phyloP scores from a whole-genome alignment of 305 asterid genomes.

The Solanum hybrid region DNA sequence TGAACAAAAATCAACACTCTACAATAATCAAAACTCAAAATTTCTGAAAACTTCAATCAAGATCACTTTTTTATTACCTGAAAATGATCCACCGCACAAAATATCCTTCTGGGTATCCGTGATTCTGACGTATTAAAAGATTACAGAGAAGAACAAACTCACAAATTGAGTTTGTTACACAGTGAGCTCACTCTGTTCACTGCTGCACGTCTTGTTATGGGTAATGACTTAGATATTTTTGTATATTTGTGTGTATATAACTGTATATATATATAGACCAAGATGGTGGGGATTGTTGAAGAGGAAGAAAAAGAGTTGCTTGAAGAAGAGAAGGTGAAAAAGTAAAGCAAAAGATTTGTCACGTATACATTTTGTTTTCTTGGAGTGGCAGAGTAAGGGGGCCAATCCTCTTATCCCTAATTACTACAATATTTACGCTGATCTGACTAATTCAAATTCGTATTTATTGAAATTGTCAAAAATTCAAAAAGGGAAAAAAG shows the following conservation, averaged over 20 bases:
- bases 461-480: not conserved
- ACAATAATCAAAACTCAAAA: not conserved
- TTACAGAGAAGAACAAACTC: not conserved
- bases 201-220: not conserved
- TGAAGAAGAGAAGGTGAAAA: not conserved
- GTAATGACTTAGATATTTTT: not conserved
- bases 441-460: not conserved
- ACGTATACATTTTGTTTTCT: not conserved
- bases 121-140: not conserved
- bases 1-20: not conserved
- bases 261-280: not conserved
- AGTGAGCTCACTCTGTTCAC: not conserved
- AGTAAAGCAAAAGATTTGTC: not conserved
- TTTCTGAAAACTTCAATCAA: not conserved
- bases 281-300: not conserved
- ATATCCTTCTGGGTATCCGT: not conserved
- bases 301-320: not conserved
- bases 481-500: too few species aligned
- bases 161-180: not conserved
- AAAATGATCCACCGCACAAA: not conserved
- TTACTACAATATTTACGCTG: not conserved
- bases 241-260: not conserved
- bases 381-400: not conserved
- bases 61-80: not conserved
- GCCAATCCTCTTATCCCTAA: not conserved